A percentile compares a stretch with the other conserved stretches of the same genome.
These are phyloP conservation scores for Cunninghamia lanceolata DNA, from an alignment of 75 land plant species.

Conservation along the genomic window DNA sequence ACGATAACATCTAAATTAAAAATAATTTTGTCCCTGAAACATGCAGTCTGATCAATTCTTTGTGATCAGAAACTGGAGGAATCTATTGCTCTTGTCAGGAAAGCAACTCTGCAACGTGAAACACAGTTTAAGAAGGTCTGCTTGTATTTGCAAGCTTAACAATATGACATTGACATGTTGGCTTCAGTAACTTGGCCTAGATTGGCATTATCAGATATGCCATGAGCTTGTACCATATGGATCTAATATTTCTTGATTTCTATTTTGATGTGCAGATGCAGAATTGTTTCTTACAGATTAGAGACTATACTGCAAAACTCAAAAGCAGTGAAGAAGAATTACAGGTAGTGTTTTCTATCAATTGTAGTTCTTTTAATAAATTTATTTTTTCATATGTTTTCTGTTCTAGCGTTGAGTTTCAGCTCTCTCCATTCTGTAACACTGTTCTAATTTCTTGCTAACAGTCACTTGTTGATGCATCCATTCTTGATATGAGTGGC, in stretches of 20 bases:
- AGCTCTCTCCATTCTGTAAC: not conserved
- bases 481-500: constrained; percentile 4
- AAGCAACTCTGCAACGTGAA: constrained; percentile 24
- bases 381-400: not conserved
- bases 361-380: not conserved
- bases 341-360: constrained; percentile 19
- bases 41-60: not conserved
- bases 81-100: constrained; percentile 35
- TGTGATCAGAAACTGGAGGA: constrained; percentile 48
- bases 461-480: constrained; percentile 10
- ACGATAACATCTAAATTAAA: not conserved
- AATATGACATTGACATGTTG: not conserved
- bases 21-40: not conserved
- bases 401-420: not conserved
- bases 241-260: not conserved
- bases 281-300: constrained; percentile 38
- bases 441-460: not conserved
- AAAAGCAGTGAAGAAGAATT: constrained; percentile 52
- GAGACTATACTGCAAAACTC: constrained; percentile 30
- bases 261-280: constrained; percentile 37
- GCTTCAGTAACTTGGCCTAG: not conserved
- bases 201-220: not conserved
- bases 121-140: constrained; percentile 38
- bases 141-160: not conserved
- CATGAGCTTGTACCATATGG: not conserved